Evolutionary conservation across 2,329 filamentous ascomycete genomes (phyloP), one percentile per base, ranked within the genome.

Genomic region (Xenoacremonium recifei): DNA sequence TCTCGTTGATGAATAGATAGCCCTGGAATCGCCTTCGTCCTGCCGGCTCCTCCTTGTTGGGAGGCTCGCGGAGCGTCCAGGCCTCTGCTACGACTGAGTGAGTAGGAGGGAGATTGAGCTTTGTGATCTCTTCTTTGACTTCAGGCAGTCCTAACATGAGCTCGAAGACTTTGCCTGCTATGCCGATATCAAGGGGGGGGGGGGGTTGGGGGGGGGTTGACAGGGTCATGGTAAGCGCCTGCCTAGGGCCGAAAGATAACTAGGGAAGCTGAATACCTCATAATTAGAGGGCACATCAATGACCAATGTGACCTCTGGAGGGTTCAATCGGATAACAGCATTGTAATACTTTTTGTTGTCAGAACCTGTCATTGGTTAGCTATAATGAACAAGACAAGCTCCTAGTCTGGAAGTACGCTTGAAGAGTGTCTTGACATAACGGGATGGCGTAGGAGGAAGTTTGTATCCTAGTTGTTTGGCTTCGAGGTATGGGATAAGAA

Each of bases 1-100:
- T 20, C 12, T 31, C 21, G 5, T 43, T 37, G 15, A 42, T 42
- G 40, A 42, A 46, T 40, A 46, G 42, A 29, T 45, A 46, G 30
- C 44, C 42, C 16, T 43, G 39, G 6, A 20, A 11, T 13, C 39
- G 36, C 5, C 39, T 35, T 4, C 39, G 35, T 27, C 43, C 44
- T 10, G 31, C 21, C 21, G 23, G 17, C 5, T 31, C 36, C 17
- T 46, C 44, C 6, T 35, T 43, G n/a, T n/a, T n/a, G n/a, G n/a
- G n/a, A n/a, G n/a, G n/a, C n/a, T n/a, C n/a, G 12, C 44, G 27
- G 21, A 42, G 43, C 4, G 21, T 31, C 44, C 44, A 46, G 3
- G 44, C 39, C 23, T 46, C 44, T 3, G 39, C 39, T 25, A 35
- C 38, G n/a, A 46, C 44, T 15, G 36, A 33, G 9, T 21, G 27